Conservation (phyloP, 1,284 basidiomycete genomes). For the Moesziomyces sp. region DNA sequence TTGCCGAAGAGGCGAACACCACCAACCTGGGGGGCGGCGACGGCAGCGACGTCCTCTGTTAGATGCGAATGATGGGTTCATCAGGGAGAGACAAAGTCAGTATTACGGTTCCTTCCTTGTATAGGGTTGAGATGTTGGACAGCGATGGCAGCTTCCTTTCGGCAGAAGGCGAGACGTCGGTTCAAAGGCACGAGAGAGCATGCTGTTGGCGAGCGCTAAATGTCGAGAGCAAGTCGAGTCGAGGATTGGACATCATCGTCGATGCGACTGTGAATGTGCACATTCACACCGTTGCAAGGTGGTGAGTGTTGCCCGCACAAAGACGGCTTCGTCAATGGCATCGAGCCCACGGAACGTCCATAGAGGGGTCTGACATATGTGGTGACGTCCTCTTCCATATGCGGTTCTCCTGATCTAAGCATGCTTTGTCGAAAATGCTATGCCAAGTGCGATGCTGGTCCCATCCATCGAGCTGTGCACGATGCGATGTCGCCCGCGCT, state of each 20-base stretch:
- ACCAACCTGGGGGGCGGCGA: constrained; percentile 62
- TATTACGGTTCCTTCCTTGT: constrained; percentile 8
- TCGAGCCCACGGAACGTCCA: no score
- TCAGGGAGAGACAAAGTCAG: constrained; percentile 20
- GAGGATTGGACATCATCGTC: background rate
- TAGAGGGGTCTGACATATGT: no score
- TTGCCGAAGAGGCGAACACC: constrained; percentile 66
- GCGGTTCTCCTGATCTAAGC: no score
- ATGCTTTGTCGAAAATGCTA: no score
- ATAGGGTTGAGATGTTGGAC: no score
- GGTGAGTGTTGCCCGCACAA: no score
- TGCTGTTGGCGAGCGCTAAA: background rate
- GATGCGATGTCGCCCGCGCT: background rate
- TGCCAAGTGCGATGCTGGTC: no score
- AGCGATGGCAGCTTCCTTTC: background rate
- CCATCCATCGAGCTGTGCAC: background rate
- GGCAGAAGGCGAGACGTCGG: background rate
- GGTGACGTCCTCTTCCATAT: no score
- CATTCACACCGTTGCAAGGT: no score
- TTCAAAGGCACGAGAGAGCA: background rate
- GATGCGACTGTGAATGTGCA: no score
- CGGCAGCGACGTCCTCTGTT: constrained; percentile 64
- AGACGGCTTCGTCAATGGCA: no score
- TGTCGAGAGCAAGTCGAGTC: background rate
- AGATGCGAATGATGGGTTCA: constrained; percentile 22